Evolutionary conservation across 1,284 basidiomycete genomes (phyloP), one percentile per base, ranked within the genome.

Genomic region (Fomitopsis pinicola): DNA sequence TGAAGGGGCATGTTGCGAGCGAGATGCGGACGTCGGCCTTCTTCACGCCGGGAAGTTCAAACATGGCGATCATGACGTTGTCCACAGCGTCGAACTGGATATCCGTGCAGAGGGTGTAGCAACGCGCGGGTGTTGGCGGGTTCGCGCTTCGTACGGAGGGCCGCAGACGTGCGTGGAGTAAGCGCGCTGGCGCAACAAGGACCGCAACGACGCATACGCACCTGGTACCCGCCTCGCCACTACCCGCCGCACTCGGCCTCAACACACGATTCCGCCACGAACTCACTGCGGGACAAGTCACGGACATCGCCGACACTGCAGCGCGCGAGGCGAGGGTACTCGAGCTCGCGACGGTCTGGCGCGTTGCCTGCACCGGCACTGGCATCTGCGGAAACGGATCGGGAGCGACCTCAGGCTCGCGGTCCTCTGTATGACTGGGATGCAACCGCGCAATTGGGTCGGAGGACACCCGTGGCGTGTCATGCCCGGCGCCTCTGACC

Each of bases 41-140:
- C 70, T 78, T 80, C 66, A 87, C 75, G 33, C 87, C 88, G 9
- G 87, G 88, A 30, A 88, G 73, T 72, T 89, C 86, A 71, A 88
- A 79, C 72, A 83, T 77, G 54, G 82, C 84, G 60, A 78, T 80
- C 66, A 88, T 70, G 55, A 77, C 65, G 66, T 77, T 77, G 48
- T 76, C 78, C 26, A 76, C 71, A 40, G 69, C 67, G 70, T 84
- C 77, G 70, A 80, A 84, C 68, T 82, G 77, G n/a, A 82, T 69
- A 72, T 88, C 86, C 42, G 82, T 75, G 65, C 84, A 79, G 62
- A 85, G 80, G 36, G 60, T 62, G 58, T 71, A 74, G 14, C 67
- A 69, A 44, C 60, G 59, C 45, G 63, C 55, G 15, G 59, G 60
- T 44, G 62, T 8, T n/a, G 36, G 52, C 17, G 52, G n/a, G n/a